Evolutionary conservation across 176 grass and related monocot genomes (phyloP).

Genomic region (Zizania latifolia): DNA sequence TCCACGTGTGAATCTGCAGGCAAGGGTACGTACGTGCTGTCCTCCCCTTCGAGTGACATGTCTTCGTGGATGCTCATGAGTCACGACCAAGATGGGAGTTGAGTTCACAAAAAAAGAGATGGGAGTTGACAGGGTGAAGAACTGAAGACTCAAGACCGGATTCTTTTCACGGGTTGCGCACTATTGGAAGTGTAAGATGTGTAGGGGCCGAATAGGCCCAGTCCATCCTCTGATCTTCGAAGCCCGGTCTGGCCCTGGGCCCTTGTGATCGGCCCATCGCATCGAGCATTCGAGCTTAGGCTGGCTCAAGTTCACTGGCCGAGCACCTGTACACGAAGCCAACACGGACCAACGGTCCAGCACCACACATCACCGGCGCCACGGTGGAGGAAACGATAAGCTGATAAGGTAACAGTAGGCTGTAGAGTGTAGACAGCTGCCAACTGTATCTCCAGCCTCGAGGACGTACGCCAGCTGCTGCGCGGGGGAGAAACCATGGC

Average conservation of each 20-base stretch:
- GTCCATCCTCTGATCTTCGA: background rate
- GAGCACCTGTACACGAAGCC: background rate
- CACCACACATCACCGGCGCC: constrained; percentile 23
- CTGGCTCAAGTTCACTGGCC: background rate
- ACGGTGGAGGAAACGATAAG: constrained; percentile 31
- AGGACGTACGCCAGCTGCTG: background rate
- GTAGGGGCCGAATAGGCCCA: background rate
- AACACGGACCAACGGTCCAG: background rate
- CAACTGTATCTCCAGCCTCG: background rate
- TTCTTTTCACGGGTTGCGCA: too few species aligned
- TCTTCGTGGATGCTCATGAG: background rate
- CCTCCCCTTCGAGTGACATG: background rate
- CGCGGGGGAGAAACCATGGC: constrained; percentile 12
- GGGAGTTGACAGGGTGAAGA: too few species aligned
- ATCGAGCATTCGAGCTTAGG: background rate
- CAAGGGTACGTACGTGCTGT: background rate
- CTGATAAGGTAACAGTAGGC: constrained; percentile 18
- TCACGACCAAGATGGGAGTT: background rate
- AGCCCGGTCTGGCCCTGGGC: background rate
- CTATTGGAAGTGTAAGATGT: too few species aligned
- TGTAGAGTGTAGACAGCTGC: too few species aligned
- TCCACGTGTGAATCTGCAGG: background rate
- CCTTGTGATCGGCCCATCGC: background rate
- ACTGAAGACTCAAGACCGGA: too few species aligned
- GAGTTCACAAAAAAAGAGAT: background rate